Percentiles rank a stretch among this genome's conserved stretches.
Conservation (phyloP, 495 filamentous ascomycete genomes). For the Neurospora tetraspora region DNA sequence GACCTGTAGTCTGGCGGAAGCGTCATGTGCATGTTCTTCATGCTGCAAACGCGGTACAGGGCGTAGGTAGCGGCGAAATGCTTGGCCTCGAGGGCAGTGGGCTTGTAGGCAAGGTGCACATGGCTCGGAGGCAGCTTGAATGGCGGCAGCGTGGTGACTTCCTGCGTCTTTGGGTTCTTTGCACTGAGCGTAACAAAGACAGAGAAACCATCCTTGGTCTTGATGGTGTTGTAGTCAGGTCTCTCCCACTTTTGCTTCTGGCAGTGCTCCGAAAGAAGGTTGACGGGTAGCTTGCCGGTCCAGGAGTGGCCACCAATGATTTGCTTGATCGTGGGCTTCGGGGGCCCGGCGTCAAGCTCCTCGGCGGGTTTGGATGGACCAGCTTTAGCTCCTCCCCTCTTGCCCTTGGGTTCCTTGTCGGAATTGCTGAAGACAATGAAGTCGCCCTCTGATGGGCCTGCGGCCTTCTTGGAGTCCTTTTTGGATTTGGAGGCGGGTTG, state of each 20-base stretch:
- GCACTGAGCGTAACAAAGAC: conserved; percentile 69
- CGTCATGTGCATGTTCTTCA: conserved; percentile 89
- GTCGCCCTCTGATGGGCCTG: conserved; percentile 41
- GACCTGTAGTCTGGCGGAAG: conserved; percentile 81
- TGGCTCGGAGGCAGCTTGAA: conserved; percentile 69
- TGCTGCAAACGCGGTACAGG: conserved; percentile 82
- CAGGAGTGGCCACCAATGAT: conserved; percentile 92
- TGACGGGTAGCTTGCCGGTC: conserved; percentile 94
- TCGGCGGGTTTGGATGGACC: conserved; percentile 15
- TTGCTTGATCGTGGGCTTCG: conserved; percentile 72
- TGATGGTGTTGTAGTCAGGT: conserved; percentile 68
- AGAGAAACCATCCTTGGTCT: conserved; percentile 53
- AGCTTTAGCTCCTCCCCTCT: conserved; percentile 38
- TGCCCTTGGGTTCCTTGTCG: conserved; percentile 44
- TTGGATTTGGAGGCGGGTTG: conserved; percentile 10
- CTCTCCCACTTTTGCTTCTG: conserved; percentile 93
- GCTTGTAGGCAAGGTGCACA: conserved; percentile 55
- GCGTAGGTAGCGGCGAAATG: conserved; percentile 89
- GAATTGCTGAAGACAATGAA: conserved; percentile 60
- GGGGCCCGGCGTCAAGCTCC: conserved; percentile 37
- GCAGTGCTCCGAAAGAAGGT: conserved; percentile 86
- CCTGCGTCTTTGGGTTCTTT: conserved; percentile 74
- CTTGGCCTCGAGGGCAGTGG: conserved; percentile 76
- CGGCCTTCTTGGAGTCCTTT: conserved; percentile 23
- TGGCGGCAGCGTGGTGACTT: conserved; percentile 61